A percentile compares a stretch with the other conserved stretches of the same genome.
These are phyloP conservation scores for Malus hybrid DNA, from an alignment of 331 rosid species.

Conservation along the genomic window DNA sequence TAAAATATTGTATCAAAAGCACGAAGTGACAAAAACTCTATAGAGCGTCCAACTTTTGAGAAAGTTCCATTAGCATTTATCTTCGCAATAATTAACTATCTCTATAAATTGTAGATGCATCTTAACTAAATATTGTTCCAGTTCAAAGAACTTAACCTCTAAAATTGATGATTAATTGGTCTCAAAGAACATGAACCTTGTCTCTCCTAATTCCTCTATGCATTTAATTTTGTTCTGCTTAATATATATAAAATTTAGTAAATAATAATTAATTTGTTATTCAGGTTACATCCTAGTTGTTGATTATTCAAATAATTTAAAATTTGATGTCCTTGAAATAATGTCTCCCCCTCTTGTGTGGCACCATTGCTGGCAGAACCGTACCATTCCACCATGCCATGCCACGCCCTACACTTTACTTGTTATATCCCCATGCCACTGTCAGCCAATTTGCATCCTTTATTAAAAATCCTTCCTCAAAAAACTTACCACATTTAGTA, in stretches of 20 bases:
- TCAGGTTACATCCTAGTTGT: neutral
- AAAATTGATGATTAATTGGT: neutral
- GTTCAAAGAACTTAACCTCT: slow-evolving; percentile 1
- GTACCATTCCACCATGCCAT: neutral
- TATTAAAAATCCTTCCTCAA: neutral
- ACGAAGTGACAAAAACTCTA: too few species aligned
- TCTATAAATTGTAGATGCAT: neutral
- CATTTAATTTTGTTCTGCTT: neutral
- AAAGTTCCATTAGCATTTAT: too few species aligned
- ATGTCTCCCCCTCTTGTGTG: slow-evolving; percentile 7
- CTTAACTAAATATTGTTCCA: neutral
- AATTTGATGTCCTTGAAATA: slow-evolving; percentile 8
- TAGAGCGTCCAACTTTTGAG: too few species aligned
- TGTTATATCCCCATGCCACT: neutral
- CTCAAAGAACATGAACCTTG: neutral
- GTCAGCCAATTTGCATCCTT: slow-evolving; percentile 3
- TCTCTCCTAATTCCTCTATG: neutral
- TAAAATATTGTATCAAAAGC: too few species aligned
- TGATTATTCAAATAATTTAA: neutral
- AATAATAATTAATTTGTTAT: neutral
- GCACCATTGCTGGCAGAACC: neutral
- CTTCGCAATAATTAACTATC: neutral
- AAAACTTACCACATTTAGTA: too few species aligned
- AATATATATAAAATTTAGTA: neutral
- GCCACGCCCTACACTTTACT: neutral